Percentiles rank a stretch among this genome's conserved stretches.
Evolutionary conservation across 345 rosid species (phyloP).

Genomic region (Salix caprea): DNA sequence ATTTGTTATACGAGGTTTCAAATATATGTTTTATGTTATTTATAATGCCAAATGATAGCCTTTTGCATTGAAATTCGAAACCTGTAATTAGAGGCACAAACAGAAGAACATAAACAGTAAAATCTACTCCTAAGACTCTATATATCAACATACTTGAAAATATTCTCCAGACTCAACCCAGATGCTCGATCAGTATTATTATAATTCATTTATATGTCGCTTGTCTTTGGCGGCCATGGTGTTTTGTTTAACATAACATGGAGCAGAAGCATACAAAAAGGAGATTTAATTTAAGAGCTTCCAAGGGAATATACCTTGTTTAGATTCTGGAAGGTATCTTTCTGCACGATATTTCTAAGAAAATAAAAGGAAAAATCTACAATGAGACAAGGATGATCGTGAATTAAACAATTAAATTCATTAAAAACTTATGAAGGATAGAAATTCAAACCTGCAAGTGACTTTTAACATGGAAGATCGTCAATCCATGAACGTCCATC

Average conservation of each 20-base stretch:
- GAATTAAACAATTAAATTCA: not conserved
- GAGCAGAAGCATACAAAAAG: not conserved
- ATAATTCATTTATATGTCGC: not conserved
- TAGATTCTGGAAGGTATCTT: slow-evolving; percentile 21
- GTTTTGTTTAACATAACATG: not conserved
- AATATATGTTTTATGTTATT: too few species aligned
- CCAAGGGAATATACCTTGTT: slow-evolving; percentile 20
- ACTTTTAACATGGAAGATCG: slow-evolving; percentile 33
- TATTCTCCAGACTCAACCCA: too few species aligned
- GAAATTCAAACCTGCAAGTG: slow-evolving; percentile 29
- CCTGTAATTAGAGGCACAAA: too few species aligned
- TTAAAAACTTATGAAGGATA: too few species aligned
- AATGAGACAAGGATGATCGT: not conserved
- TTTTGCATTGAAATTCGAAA: too few species aligned
- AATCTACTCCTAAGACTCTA: too few species aligned
- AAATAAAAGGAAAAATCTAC: not conserved
- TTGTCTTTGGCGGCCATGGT: not conserved
- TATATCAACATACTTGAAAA: too few species aligned
- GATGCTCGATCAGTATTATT: too few species aligned
- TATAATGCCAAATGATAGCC: too few species aligned
- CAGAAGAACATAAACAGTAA: too few species aligned
- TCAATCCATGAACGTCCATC: slow-evolving; percentile 25
- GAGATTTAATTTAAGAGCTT: not conserved
- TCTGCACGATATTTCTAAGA: slow-evolving; percentile 19
- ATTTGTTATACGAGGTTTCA: too few species aligned